Percentiles rank a stretch among this genome's conserved stretches.
Conservation (phyloP, 257 asterid species). For the Verbascum thapsus region DNA sequence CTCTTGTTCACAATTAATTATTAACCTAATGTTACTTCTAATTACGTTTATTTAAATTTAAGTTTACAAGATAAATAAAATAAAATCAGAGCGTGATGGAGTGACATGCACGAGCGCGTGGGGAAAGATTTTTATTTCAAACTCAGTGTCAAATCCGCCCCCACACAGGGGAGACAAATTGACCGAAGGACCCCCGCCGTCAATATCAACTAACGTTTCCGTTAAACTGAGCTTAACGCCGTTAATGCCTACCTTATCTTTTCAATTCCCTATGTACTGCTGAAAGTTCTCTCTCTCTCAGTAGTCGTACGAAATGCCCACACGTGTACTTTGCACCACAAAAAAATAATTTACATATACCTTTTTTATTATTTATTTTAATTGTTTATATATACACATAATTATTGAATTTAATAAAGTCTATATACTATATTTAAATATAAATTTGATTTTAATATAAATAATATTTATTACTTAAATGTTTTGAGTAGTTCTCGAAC, state of each 20-base stretch:
- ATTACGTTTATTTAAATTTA: no score
- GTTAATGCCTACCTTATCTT: conserved; percentile 39
- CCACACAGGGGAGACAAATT: conserved; percentile 38
- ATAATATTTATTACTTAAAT: no score
- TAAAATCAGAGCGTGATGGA: background rate
- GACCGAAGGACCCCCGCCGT: conserved; percentile 43
- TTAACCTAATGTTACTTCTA: background rate
- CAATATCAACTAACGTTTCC: conserved; percentile 26
- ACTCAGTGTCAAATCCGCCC: conserved; percentile 38
- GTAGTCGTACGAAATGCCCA: conserved; percentile 16
- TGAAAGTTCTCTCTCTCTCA: conserved; percentile 14
- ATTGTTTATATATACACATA: no score
- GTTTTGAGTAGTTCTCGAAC: no score
- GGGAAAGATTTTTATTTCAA: conserved; percentile 25
- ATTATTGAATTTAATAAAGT: no score
- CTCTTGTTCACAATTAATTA: no score
- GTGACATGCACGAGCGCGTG: conserved; percentile 6
- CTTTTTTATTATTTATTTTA: no score
- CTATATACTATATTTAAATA: no score
- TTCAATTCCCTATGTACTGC: conserved; percentile 40
- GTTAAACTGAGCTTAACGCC: conserved; percentile 30
- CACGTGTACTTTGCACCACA: conserved; percentile 11
- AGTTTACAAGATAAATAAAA: background rate
- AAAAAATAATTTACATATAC: no score
- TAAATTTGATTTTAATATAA: no score